These are phyloP conservation scores for Suillus variegatus DNA, from an alignment of 768 basidiomycete genomes.

Conservation along the genomic window DNA sequence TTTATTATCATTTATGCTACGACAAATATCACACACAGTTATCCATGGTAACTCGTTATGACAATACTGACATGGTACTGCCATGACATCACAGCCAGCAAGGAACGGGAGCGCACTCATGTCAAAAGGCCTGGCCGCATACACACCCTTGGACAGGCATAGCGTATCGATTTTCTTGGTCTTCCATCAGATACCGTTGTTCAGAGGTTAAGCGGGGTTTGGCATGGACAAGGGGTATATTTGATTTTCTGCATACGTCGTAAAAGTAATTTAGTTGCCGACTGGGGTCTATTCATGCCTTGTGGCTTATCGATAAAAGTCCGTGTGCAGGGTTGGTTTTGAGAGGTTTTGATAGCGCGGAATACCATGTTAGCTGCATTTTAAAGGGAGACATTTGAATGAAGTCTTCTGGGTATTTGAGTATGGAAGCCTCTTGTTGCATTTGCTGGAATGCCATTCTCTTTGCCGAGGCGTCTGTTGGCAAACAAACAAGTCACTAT, in stretches of 20 bases:
- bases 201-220: conserved; percentile 60
- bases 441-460: conserved; percentile 44
- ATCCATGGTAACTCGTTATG: too few species aligned
- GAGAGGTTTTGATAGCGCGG: conserved; percentile 56
- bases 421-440: conserved; percentile 62
- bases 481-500: background rate
- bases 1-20: too few species aligned
- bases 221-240: conserved; percentile 65
- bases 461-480: conserved; percentile 3
- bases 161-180: conserved; percentile 62
- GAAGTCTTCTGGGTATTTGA: conserved; percentile 73
- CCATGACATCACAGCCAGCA: too few species aligned
- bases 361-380: conserved; percentile 59
- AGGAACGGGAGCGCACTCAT: too few species aligned
- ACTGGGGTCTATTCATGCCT: conserved; percentile 43
- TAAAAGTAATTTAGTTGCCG: background rate
- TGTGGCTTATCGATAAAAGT: conserved; percentile 75
- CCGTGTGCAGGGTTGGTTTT: conserved; percentile 64
- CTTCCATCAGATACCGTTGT: conserved; percentile 78
- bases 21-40: too few species aligned
- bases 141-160: conserved; percentile 55
- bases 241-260: conserved; percentile 55
- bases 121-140: background rate
- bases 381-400: conserved; percentile 56
- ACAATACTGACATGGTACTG: too few species aligned